Conservation (phyloP, 176 grass and related monocot genomes). For the Triticum timopheevii region DNA sequence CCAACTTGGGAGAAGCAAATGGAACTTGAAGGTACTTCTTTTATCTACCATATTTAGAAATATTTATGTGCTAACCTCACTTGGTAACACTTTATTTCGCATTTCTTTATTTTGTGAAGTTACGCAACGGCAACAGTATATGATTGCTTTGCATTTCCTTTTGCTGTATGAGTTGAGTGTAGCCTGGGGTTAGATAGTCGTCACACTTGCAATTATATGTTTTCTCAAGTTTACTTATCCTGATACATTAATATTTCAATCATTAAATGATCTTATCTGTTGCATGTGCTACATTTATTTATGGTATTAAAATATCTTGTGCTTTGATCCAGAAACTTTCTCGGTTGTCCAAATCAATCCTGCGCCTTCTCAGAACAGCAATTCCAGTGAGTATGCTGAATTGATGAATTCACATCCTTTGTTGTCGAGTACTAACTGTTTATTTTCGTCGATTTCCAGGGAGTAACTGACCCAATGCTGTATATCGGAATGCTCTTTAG, state of each 20-base stretch:
- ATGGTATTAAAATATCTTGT: constrained; percentile 14
- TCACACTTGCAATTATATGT: constrained; percentile 23
- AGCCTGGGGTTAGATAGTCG: neutral
- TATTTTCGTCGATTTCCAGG: constrained; percentile 51
- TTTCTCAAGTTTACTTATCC: constrained; percentile 2
- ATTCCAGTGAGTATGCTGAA: constrained; percentile 66
- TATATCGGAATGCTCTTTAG: constrained; percentile 99
- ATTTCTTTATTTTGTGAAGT: constrained; percentile 4
- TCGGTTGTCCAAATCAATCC: constrained; percentile 71
- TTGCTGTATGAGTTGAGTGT: constrained; percentile 18
- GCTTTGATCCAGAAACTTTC: constrained; percentile 75
- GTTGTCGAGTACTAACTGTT: constrained; percentile 9
- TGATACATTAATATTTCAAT: constrained; percentile 4
- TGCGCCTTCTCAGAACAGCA: constrained; percentile 72
- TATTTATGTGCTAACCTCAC: constrained; percentile 10
- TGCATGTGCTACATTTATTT: constrained; percentile 4
- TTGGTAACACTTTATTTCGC: neutral
- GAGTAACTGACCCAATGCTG: constrained; percentile 97
- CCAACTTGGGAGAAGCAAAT: constrained; percentile 83
- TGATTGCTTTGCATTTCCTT: neutral
- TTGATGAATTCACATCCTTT: constrained; percentile 2
- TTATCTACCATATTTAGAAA: constrained; percentile 13
- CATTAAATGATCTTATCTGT: constrained; percentile 15
- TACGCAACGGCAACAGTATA: neutral
- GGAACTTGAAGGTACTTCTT: constrained; percentile 85